Percentiles rank a stretch among this genome's conserved stretches.
phyloP scores from a whole-genome alignment of 352 stramenopile species.

The Blastocystis sp. region DNA sequence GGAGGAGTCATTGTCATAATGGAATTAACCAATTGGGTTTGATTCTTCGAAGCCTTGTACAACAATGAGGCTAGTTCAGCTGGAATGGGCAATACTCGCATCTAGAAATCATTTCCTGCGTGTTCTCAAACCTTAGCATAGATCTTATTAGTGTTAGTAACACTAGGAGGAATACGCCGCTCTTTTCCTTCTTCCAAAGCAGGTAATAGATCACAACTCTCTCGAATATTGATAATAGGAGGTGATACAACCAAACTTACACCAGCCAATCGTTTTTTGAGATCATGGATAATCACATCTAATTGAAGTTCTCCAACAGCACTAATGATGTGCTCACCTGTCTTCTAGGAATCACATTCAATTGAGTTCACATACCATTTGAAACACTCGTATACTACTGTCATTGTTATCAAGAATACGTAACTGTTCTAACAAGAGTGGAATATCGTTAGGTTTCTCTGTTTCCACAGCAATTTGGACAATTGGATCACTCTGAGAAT shows the following conservation, averaged over 20 bases:
- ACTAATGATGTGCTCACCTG: slow-evolving; percentile 79
- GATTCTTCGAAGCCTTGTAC: neutral
- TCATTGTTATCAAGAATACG: slow-evolving; percentile 77
- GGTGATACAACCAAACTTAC: slow-evolving; percentile 26
- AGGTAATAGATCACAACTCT: slow-evolving; percentile 4
- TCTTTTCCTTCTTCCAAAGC: slow-evolving; percentile 43
- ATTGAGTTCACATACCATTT: neutral
- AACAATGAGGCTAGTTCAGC: neutral
- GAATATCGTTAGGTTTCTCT: slow-evolving; percentile 75
- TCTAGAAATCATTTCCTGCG: neutral
- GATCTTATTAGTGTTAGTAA: neutral
- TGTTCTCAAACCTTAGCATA: slow-evolving; percentile 3
- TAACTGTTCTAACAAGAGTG: slow-evolving; percentile 72
- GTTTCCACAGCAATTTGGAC: slow-evolving; percentile 77
- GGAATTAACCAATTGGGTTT: neutral
- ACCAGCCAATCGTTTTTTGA: neutral
- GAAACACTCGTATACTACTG: slow-evolving; percentile 73
- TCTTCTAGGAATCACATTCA: slow-evolving; percentile 5
- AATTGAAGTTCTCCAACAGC: slow-evolving; percentile 82
- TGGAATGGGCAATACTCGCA: slow-evolving; percentile 25
- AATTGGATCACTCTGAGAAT: slow-evolving; percentile 75
- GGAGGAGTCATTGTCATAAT: neutral
- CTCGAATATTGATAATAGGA: slow-evolving; percentile 50
- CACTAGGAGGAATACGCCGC: neutral
- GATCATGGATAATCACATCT: slow-evolving; percentile 63